Evolutionary conservation across 305 asterid species (phyloP).

Genomic region (Fraxinus sp.): DNA sequence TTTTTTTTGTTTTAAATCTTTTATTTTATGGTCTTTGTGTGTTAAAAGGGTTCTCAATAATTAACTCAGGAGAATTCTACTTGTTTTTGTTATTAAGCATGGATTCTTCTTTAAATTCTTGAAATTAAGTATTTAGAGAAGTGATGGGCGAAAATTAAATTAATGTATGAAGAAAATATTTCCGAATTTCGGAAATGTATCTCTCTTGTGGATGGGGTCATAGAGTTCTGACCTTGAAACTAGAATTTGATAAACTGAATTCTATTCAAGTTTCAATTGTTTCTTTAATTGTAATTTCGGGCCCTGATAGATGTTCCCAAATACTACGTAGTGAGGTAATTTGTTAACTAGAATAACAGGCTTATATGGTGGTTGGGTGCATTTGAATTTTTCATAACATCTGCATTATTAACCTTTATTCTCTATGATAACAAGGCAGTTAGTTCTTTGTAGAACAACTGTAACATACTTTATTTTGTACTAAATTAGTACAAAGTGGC

Average conservation of each 20-base stretch:
- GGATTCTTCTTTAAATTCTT: not conserved
- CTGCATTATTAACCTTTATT: not conserved
- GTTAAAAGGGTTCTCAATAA: not conserved
- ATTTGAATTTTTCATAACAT: not conserved
- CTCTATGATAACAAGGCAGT: not conserved
- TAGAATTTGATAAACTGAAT: not conserved
- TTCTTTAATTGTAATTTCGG: not conserved
- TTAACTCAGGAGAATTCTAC: not conserved
- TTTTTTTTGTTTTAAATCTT: not conserved
- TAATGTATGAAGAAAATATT: not conserved
- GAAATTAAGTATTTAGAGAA: not conserved
- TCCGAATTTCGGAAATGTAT: not conserved
- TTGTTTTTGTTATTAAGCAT: not conserved
- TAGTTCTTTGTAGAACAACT: not conserved
- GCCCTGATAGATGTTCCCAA: not conserved
- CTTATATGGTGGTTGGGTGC: not conserved
- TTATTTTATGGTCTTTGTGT: not conserved
- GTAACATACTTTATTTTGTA: not conserved
- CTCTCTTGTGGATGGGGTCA: not conserved
- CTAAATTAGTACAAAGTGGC: not conserved
- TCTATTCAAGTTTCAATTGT: not conserved
- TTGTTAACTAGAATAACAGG: not conserved
- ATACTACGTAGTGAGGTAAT: not conserved
- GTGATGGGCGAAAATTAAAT: not conserved
- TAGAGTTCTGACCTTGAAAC: not conserved